These are phyloP conservation scores for Dissophora ornata DNA, from an alignment of 192 early-diverging fungal species.

Conservation along the genomic window DNA sequence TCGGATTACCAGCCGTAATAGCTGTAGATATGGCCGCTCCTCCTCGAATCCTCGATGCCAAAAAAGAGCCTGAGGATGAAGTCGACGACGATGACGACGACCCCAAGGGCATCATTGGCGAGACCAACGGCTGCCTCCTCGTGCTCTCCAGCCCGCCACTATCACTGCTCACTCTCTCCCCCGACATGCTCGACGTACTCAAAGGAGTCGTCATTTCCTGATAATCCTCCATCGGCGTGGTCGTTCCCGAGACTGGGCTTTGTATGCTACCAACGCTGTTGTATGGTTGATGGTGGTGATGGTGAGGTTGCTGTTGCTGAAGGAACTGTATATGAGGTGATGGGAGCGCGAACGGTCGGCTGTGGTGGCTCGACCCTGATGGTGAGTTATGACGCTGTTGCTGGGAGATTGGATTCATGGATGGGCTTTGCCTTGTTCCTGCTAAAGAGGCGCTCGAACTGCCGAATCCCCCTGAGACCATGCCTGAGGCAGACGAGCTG, in stretches of 20 bases:
- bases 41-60: too few species aligned
- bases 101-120: neutral
- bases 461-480: conserved; percentile 42
- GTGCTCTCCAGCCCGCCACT: neutral
- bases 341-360: conserved; percentile 1
- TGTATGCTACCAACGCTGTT: neutral
- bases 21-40: too few species aligned
- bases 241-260: conserved; percentile 11
- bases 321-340: neutral
- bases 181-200: neutral
- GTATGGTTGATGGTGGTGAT: conserved; percentile 5
- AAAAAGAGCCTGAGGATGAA: conserved; percentile 1
- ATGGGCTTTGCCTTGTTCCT: conserved; percentile 6
- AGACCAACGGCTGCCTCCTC: conserved; percentile 3
- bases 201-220: neutral
- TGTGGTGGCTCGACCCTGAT: conserved; percentile 3
- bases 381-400: conserved; percentile 9
- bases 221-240: neutral
- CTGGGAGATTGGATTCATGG: conserved; percentile 4
- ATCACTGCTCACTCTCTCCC: conserved; percentile 2
- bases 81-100: neutral
- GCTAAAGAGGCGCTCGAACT: conserved; percentile 8
- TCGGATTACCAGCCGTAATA: neutral
- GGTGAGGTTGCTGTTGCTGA: conserved; percentile 15
- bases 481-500: conserved; percentile 32